These are phyloP conservation scores for Rhizopogon rudus DNA, from an alignment of 768 basidiomycete genomes.

Conservation along the genomic window DNA sequence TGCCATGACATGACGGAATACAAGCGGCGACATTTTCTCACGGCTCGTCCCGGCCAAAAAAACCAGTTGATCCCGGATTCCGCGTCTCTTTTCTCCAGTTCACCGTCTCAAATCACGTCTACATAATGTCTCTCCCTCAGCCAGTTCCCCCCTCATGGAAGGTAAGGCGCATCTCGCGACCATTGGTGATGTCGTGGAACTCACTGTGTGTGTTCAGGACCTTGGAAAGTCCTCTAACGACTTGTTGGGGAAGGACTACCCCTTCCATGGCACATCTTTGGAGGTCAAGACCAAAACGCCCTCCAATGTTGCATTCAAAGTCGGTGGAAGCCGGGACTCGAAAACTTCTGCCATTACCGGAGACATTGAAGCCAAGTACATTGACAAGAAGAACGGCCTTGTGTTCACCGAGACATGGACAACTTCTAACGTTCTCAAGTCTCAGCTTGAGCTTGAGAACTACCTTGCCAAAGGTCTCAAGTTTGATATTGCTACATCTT, in stretches of 20 bases:
- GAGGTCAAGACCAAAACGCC: constrained; percentile 90
- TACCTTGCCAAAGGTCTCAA: constrained; percentile 97
- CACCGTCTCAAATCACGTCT: constrained; percentile 24
- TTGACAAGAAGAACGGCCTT: constrained; percentile 88
- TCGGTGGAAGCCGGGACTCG: constrained; percentile 75
- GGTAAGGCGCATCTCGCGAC: constrained; percentile 37
- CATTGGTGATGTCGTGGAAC: background rate
- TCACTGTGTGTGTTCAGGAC: constrained; percentile 46
- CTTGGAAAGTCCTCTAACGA: constrained; percentile 97
- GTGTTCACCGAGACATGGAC: constrained; percentile 96
- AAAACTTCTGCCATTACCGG: constrained; percentile 72
- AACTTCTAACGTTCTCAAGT: constrained; percentile 88
- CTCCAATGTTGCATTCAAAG: constrained; percentile 91
- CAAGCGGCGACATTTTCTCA: constrained; percentile 19
- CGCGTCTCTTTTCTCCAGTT: constrained; percentile 5
- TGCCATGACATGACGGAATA: too few species aligned
- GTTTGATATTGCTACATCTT: constrained; percentile 79
- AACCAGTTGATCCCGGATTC: background rate
- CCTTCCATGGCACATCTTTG: constrained; percentile 63
- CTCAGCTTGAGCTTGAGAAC: constrained; percentile 93
- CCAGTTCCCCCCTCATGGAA: constrained; percentile 98
- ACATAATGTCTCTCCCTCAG: constrained; percentile 84
- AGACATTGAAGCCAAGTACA: constrained; percentile 95
- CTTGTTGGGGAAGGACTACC: constrained; percentile 90
- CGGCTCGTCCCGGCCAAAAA: constrained; percentile 20